A percentile compares a stretch with the other conserved stretches of the same genome.
Evolutionary conservation across 1,284 basidiomycete genomes (phyloP).

Genomic region (Rhodofomes roseus): DNA sequence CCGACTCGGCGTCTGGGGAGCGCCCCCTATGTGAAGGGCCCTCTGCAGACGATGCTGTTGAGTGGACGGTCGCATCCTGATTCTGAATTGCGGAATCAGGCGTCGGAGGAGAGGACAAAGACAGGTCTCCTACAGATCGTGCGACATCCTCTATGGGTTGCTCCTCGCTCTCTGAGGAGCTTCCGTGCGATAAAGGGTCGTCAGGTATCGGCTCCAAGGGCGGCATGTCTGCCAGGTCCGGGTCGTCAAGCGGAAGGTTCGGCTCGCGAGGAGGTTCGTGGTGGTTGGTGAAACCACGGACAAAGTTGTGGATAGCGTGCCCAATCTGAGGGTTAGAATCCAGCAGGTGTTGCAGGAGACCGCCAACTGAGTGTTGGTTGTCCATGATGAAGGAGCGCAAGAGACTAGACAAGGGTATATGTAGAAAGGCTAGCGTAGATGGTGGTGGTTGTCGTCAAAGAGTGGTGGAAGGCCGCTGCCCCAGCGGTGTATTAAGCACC

Average conservation of each 20-base stretch:
- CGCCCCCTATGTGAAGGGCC: not conserved
- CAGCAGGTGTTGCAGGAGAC: slow-evolving; percentile 13
- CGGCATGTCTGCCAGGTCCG: slow-evolving; percentile 4
- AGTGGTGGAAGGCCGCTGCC: not conserved
- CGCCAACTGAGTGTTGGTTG: slow-evolving; percentile 14
- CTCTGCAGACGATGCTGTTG: not conserved
- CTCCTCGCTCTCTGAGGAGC: slow-evolving; percentile 4
- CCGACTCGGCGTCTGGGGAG: not conserved
- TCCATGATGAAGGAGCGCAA: slow-evolving; percentile 15
- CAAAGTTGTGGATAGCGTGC: slow-evolving; percentile 12
- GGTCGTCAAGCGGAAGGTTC: slow-evolving; percentile 2
- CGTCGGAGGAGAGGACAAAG: slow-evolving; percentile 3
- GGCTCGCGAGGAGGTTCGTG: not conserved
- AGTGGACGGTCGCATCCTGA: not conserved
- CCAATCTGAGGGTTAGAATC: slow-evolving; percentile 15
- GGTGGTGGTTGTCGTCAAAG: slow-evolving; percentile 15
- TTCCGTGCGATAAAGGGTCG: not conserved
- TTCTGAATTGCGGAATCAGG: slow-evolving; percentile 3
- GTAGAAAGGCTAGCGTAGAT: slow-evolving; percentile 5
- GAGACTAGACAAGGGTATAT: slow-evolving; percentile 4
- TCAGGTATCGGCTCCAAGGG: slow-evolving; percentile 5
- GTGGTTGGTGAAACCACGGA: slow-evolving; percentile 12
- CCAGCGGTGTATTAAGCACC: not conserved
- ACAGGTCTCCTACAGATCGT: slow-evolving; percentile 6
- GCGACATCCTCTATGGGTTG: slow-evolving; percentile 4